These are phyloP conservation scores for Aspergillus niger DNA, from an alignment of 2,329 filamentous ascomycete genomes.

Conservation along the genomic window DNA sequence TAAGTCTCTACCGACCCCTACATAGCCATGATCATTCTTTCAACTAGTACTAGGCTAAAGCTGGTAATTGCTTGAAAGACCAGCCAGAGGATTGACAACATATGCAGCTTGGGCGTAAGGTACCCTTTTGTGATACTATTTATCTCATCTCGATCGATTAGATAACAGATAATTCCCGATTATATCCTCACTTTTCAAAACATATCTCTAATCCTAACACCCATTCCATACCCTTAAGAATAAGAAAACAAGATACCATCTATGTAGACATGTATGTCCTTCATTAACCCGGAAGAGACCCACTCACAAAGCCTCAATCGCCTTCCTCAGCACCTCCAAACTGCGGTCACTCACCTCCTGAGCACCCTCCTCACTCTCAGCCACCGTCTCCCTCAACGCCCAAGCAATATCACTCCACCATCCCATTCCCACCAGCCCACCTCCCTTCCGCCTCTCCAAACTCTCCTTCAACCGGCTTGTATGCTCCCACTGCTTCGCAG, in stretches of 20 bases:
- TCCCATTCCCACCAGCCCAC: slow-evolving; percentile 80
- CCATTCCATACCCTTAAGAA: not conserved
- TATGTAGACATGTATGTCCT: not conserved
- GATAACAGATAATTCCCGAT: not conserved
- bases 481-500: slow-evolving; percentile 92
- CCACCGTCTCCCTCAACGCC: slow-evolving; percentile 61
- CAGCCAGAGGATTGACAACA: too few species aligned
- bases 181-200: not conserved
- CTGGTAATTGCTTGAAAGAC: too few species aligned
- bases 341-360: slow-evolving; percentile 50
- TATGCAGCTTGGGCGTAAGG: too few species aligned
- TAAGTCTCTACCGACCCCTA: too few species aligned
- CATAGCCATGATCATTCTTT: too few species aligned
- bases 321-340: slow-evolving; percentile 59
- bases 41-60: too few species aligned
- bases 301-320: slow-evolving; percentile 56
- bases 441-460: slow-evolving; percentile 75
- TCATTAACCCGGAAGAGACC: not conserved
- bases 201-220: not conserved
- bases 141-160: too few species aligned
- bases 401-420: slow-evolving; percentile 84
- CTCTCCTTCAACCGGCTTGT: slow-evolving; percentile 88
- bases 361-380: slow-evolving; percentile 33
- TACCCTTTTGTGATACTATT: too few species aligned
- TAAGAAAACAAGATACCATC: not conserved